phyloP scores from a whole-genome alignment of 192 early-diverging fungal genomes.

The Rhizophagus clarus region DNA sequence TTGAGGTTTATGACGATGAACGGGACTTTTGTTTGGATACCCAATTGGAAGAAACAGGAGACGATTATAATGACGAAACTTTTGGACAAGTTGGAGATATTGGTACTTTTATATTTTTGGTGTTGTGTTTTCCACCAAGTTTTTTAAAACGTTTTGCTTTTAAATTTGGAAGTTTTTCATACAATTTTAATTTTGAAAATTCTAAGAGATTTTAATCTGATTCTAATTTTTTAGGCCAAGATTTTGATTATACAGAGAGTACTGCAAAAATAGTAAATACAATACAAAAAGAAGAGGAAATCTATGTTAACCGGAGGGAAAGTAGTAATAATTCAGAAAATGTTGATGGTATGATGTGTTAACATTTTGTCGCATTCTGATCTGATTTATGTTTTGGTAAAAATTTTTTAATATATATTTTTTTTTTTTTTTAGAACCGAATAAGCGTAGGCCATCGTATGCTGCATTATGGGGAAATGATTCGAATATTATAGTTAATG shows the following conservation, averaged over 20 bases:
- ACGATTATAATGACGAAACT: slow-evolving; percentile 75
- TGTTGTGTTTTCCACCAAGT: slow-evolving; percentile 25
- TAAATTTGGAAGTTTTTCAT: neutral
- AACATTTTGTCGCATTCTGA: neutral
- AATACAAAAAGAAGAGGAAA: slow-evolving; percentile 54
- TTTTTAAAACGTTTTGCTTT: neutral
- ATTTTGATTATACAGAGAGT: slow-evolving; percentile 75
- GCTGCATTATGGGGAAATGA: neutral
- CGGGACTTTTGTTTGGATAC: slow-evolving; percentile 59
- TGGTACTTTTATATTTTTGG: slow-evolving; percentile 35
- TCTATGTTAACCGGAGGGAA: slow-evolving; percentile 46
- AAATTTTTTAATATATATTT: too few relatives aligned
- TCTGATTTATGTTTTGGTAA: neutral
- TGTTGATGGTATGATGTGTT: slow-evolving; percentile 32
- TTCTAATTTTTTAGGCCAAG: slow-evolving; percentile 42
- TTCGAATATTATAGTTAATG: neutral
- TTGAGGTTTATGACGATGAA: slow-evolving; percentile 66
- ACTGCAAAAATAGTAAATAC: slow-evolving; percentile 53
- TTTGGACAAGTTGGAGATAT: slow-evolving; percentile 61
- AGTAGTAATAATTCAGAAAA: slow-evolving; percentile 28
- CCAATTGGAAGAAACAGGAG: slow-evolving; percentile 65
- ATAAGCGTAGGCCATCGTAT: slow-evolving; percentile 9
- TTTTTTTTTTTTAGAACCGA: neutral
- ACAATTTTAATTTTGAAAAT: neutral
- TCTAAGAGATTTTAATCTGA: slow-evolving; percentile 3